Percentiles rank a stretch among this genome's conserved stretches.
These are phyloP conservation scores for Teratosphaeria gauchensis DNA, from an alignment of 2,329 filamentous ascomycete species.

Conservation along the genomic window DNA sequence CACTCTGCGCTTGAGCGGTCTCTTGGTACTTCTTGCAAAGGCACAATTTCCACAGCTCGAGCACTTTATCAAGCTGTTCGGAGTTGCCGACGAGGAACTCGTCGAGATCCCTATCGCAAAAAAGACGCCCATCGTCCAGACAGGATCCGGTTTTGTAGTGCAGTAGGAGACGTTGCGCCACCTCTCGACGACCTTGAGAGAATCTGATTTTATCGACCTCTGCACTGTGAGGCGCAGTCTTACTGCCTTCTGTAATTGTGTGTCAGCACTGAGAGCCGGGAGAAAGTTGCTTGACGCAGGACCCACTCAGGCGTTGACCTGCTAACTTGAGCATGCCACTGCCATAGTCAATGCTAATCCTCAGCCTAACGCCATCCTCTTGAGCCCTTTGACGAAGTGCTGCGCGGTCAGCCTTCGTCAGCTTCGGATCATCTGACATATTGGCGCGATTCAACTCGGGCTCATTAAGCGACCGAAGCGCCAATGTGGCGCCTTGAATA, in stretches of 20 bases:
- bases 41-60: background rate
- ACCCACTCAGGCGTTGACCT: background rate
- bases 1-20: background rate
- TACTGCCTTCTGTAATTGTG: background rate
- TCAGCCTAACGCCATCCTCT: background rate
- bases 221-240: background rate
- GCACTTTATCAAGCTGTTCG: background rate
- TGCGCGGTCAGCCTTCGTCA: background rate
- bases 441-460: too few species aligned
- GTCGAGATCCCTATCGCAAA: background rate
- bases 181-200: background rate
- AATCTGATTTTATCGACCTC: background rate
- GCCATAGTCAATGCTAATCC: background rate
- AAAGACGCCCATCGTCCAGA: background rate
- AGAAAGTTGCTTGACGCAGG: background rate
- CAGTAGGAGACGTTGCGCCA: background rate
- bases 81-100: background rate
- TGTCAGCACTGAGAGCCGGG: background rate
- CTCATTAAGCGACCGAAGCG: too few species aligned
- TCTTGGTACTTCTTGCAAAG: background rate
- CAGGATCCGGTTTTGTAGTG: background rate
- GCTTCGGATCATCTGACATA: background rate
- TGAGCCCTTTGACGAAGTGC: background rate
- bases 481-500: too few species aligned
- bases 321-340: background rate